These are phyloP conservation scores for Tuber borchii DNA, from an alignment of 495 filamentous ascomycete species.

Conservation along the genomic window DNA sequence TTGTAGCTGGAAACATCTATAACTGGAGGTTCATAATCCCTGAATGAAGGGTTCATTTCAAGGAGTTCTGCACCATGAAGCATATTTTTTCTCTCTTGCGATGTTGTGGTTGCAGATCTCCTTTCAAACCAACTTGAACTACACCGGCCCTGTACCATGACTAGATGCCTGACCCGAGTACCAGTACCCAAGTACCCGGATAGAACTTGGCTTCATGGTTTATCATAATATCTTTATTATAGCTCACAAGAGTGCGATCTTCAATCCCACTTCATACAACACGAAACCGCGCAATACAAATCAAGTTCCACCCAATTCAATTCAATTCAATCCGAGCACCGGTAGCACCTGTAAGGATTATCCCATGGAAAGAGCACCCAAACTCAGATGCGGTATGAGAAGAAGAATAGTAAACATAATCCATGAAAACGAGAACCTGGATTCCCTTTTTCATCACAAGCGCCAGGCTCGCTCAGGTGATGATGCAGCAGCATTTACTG, in stretches of 20 bases:
- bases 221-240: neutral
- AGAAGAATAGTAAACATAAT: neutral
- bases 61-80: too few relatives aligned
- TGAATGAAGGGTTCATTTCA: too few relatives aligned
- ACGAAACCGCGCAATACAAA: neutral
- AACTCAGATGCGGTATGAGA: neutral
- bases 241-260: neutral
- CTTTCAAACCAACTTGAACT: too few relatives aligned
- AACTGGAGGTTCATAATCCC: too few relatives aligned
- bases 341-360: neutral
- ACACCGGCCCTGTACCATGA: too few relatives aligned
- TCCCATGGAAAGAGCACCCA: neutral
- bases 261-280: neutral
- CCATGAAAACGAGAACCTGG: neutral
- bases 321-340: neutral
- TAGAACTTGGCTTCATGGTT: neutral
- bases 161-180: too few relatives aligned
- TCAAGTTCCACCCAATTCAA: neutral
- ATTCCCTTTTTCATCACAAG: neutral
- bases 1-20: too few relatives aligned
- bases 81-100: too few relatives aligned
- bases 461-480: slow-evolving; percentile 24
- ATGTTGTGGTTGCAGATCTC: too few relatives aligned
- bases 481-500: slow-evolving; percentile 26
- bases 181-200: neutral